Percentiles rank a stretch among this genome's conserved stretches.
These are phyloP conservation scores for Crucibulum laeve DNA, from an alignment of 768 basidiomycete species.

Conservation along the genomic window DNA sequence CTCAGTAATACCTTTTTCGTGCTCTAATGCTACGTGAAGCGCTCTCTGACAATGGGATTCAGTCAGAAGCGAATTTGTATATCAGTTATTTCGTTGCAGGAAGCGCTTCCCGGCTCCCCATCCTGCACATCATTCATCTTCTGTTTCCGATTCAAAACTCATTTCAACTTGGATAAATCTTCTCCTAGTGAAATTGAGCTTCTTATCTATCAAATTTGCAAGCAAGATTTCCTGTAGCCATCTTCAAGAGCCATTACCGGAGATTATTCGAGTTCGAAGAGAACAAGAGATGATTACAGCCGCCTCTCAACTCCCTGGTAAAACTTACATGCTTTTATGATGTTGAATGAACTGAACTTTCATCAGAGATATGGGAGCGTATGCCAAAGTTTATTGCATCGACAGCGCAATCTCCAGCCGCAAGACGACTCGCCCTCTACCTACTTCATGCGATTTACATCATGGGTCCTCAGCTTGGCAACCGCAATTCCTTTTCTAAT, in stretches of 20 bases:
- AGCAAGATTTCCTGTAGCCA: slow-evolving; percentile 15
- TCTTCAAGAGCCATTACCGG: slow-evolving; percentile 22
- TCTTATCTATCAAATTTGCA: no score
- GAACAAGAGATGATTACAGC: slow-evolving; percentile 52
- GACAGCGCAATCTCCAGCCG: slow-evolving; percentile 50
- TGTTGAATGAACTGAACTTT: slow-evolving; percentile 6
- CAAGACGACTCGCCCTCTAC: slow-evolving; percentile 52
- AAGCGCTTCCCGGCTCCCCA: no score
- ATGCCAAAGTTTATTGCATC: slow-evolving; percentile 43
- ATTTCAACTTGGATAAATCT: no score
- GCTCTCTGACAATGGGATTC: no score
- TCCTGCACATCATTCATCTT: no score
- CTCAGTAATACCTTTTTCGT: no score
- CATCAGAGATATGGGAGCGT: slow-evolving; percentile 50
- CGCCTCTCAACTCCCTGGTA: slow-evolving; percentile 68
- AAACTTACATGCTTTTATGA: background rate
- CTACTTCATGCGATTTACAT: slow-evolving; percentile 55
- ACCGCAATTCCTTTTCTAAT: slow-evolving; percentile 12
- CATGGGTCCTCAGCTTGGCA: slow-evolving; percentile 37
- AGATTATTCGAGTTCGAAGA: slow-evolving; percentile 32
- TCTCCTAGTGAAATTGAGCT: no score
- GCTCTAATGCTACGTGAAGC: no score
- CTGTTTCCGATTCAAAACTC: no score
- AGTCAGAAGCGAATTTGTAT: no score
- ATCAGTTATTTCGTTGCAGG: no score